Base-by-base conservation (phyloP, 768 basidiomycete genomes). In the Xerocomellus intermedius region DNA sequence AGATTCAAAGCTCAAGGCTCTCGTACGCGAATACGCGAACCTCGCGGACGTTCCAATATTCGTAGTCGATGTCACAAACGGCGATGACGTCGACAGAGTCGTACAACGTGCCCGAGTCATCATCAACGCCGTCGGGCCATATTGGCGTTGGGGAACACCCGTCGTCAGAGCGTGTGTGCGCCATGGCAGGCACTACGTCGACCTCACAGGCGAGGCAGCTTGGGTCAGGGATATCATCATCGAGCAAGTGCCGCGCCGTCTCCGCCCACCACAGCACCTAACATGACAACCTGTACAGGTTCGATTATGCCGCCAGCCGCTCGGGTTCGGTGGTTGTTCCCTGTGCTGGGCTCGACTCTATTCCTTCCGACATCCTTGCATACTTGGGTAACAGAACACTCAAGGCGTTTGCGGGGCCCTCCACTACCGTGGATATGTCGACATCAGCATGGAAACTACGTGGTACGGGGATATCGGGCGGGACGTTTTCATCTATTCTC, bases 131-230 rank as follows among this genome's bases (percentile, higher is more conserved):
- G 82, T 89, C 32, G 91, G 91, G 1, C 90, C 91, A 2, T 94
- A 80, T 66, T 85, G 82, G 80, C 66, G 67, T 7, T 89, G 79
- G 73, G 88, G 91, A 3, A 83, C 83, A n/a, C 78, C 82, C 9
- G 85, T 94, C 13, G 88, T 92, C 19, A 89, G 82, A 53, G 86
- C 88, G 5, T 96, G 94, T 58, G 88, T 86, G 5, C 74, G 74
- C 35, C 74, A 87, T 54, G 86, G 89, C 6, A 80, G 82, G 8
- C 91, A 95, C 70, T 96, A 96, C 67, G 84, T 93, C 26, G 95
- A 98, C 70, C 74, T 94, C 33, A 83, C 87, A 2, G 87, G 89
- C 8, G 93, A 95, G 68, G 71, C 79, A 0, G 72, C 75, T 3
- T 94, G 86, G 83, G 79, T 88, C 43, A 73, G 72, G 56, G 73